Conservation (phyloP, 352 stramenopile species). For the Globisporangium spinosum region DNA sequence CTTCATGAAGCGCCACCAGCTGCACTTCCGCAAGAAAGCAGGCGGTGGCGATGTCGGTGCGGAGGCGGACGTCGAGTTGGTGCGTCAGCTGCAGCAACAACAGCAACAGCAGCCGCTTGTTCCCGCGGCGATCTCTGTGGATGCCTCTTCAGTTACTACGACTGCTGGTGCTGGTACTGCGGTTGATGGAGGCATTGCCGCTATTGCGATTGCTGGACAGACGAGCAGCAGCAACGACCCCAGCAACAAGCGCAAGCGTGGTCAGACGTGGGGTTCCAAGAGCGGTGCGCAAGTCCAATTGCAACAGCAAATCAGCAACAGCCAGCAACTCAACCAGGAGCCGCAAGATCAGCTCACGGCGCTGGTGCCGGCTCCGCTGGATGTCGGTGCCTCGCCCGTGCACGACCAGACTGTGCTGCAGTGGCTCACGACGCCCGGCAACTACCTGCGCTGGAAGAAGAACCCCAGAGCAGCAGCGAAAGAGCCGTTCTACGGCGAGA, state of each 20-base stretch:
- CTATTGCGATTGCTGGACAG: not conserved
- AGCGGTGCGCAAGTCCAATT: conserved; percentile 4
- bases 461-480: conserved; percentile 23
- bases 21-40: conserved; percentile 32
- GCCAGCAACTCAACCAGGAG: not conserved
- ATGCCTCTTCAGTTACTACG: not conserved
- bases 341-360: not conserved
- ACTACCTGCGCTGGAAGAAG: conserved; percentile 34
- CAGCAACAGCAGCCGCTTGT: conserved; percentile 6
- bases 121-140: conserved; percentile 8
- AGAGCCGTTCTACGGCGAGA: conserved; percentile 32
- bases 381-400: conserved; percentile 14
- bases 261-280: not conserved
- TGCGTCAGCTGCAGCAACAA: conserved; percentile 11
- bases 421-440: conserved; percentile 34
- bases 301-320: conserved; percentile 1
- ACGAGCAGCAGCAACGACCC: not conserved
- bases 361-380: conserved; percentile 14
- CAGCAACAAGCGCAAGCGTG: not conserved
- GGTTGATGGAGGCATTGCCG: not conserved
- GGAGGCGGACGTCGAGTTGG: conserved; percentile 11
- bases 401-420: conserved; percentile 31
- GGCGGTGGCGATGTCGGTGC: not conserved
- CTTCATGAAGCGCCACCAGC: conserved; percentile 54
- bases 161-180: not conserved